phyloP scores from a whole-genome alignment of 345 rosid species.

The Raphanus sativus region DNA sequence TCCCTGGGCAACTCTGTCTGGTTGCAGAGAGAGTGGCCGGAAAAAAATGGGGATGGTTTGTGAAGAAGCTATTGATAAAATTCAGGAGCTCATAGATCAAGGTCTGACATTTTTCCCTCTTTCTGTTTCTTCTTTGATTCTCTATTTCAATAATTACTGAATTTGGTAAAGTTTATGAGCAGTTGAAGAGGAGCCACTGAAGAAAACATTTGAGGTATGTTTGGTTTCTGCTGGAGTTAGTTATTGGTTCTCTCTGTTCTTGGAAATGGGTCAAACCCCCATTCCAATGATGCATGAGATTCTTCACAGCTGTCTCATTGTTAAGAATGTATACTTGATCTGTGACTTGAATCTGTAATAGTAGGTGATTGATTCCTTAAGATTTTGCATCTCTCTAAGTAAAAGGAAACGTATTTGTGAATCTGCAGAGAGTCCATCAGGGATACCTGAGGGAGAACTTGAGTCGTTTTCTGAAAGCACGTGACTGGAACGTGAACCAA shows the following conservation, averaged over 20 bases:
- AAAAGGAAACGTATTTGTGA: slow-evolving; percentile 7
- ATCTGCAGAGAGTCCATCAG: slow-evolving; percentile 76
- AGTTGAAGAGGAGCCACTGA: slow-evolving; percentile 70
- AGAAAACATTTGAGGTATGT: slow-evolving; percentile 64
- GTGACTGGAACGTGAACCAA: slow-evolving; percentile 76
- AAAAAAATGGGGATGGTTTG: slow-evolving; percentile 51
- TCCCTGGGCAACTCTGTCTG: slow-evolving; percentile 10
- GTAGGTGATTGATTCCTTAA: neutral
- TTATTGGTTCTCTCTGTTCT: neutral
- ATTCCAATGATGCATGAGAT: neutral
- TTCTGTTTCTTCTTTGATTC: slow-evolving; percentile 27
- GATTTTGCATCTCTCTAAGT: neutral
- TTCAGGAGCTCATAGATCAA: slow-evolving; percentile 61
- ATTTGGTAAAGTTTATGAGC: slow-evolving; percentile 13
- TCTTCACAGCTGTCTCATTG: neutral
- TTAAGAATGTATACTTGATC: neutral
- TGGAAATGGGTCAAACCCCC: slow-evolving; percentile 16
- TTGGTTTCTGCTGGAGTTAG: neutral
- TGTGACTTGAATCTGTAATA: no score
- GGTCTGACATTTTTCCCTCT: slow-evolving; percentile 50
- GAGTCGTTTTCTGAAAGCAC: slow-evolving; percentile 81
- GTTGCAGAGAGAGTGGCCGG: slow-evolving; percentile 17
- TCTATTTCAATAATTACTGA: slow-evolving; percentile 3
- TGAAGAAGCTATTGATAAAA: slow-evolving; percentile 60
- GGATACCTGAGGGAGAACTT: slow-evolving; percentile 70